phyloP scores from a whole-genome alignment of 2,329 filamentous ascomycete species.

The Clathrospora elynae region DNA sequence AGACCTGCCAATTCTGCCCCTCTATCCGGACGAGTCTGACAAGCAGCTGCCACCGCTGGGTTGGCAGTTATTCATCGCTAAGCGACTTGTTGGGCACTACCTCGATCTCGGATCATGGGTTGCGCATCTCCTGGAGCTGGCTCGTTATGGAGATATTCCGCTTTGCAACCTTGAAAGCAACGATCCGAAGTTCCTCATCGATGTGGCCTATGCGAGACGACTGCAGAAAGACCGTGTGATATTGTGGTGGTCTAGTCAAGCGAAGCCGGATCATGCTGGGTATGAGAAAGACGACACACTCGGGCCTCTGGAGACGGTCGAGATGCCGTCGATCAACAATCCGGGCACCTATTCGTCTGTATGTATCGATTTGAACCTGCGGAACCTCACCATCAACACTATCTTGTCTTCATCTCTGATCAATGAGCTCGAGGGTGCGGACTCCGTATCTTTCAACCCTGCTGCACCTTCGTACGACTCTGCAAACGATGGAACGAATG shows the following conservation, averaged over 20 bases:
- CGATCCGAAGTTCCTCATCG: constrained; percentile 92
- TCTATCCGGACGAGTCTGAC: constrained; percentile 82
- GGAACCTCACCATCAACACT: constrained; percentile 96
- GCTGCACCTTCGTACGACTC: constrained; percentile 66
- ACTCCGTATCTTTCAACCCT: constrained; percentile 84
- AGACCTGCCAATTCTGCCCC: constrained; percentile 80
- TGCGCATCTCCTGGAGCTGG: constrained; percentile 81
- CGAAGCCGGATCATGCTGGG: constrained; percentile 90
- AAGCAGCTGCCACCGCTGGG: constrained; percentile 87
- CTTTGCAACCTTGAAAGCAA: constrained; percentile 94
- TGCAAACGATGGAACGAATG: constrained; percentile 66
- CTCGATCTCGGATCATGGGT: constrained; percentile 93
- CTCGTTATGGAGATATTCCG: constrained; percentile 90
- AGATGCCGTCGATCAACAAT: constrained; percentile 92
- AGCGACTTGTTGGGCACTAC: constrained; percentile 85
- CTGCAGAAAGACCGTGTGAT: constrained; percentile 91
- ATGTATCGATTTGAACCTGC: constrained; percentile 91
- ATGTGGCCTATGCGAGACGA: constrained; percentile 89
- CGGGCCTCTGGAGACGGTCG: constrained; percentile 80
- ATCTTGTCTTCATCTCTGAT: constrained; percentile 95
- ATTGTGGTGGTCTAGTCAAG: constrained; percentile 91
- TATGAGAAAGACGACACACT: constrained; percentile 92
- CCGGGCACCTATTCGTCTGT: constrained; percentile 94
- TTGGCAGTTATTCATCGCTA: constrained; percentile 89
- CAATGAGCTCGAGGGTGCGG: constrained; percentile 91